Base-by-base conservation (phyloP, 1,139 yeast species). In the Hanseniaspora sp. region DNA sequence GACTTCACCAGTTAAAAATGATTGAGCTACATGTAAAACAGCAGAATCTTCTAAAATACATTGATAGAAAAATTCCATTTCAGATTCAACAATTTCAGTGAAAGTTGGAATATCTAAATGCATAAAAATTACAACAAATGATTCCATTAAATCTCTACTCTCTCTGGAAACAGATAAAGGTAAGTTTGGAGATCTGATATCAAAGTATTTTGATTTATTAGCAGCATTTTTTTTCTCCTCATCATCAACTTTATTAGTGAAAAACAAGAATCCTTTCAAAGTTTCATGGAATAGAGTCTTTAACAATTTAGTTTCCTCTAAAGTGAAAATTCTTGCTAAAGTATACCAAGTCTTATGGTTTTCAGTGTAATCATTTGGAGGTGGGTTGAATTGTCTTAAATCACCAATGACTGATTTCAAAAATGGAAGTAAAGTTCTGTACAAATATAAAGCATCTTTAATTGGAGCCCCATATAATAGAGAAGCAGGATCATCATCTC, bases 61-160 rank as follows among this genome's bases (percentile, higher is more conserved):
- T 30, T 85, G 82, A 63, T 86, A 88, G 66, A 90, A 72, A 61
- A 79, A 81, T 28, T 83, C 86, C 57, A 92, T 74, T 65, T 92
- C 96, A 3, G 83, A 76, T 58, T 83, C 86, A 9, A 90, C 83
- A 59, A 92, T 83, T 68, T 94, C 99, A 65, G 87, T 90, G 67
- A 94, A 94, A 1, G 96, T 86, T 1, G 97, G 92, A 23, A 96
- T 94, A 63, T 94, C 99, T 55, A 94, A 78, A 65, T 88, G 95
- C 62, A 88, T 86, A 67, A 87, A 94, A 61, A 92, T 86, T 1
- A 95, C 85, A 0, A 96, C 96, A 66, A 94, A 82, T 1, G 90
- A 84, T 66, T 94, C 98, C 95, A 92, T 88, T 57, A 90, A 73
- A 61, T 94, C 98, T 62, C 92, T 88, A 59, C 90, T 96, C 64